Base-by-base conservation (phyloP, 352 stramenopile species). In the Nothophytophthora sp. region DNA sequence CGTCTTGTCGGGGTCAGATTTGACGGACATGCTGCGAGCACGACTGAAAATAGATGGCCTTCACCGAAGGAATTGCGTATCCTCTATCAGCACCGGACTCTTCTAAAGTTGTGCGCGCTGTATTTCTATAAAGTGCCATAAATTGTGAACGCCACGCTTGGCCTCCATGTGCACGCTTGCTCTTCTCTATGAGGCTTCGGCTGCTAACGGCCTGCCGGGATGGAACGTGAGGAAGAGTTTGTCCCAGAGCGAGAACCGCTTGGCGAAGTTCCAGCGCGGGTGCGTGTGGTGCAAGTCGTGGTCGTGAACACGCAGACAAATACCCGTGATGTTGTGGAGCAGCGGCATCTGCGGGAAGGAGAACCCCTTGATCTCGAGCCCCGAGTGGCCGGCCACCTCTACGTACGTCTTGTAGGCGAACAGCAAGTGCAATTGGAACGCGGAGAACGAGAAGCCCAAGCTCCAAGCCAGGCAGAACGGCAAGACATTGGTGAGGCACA, bases 331-430 rank as follows among this genome's bases (percentile, higher is more conserved):
- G 1, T 55, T 55, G 39, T 86, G 73, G 11, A 94, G 35, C 10
- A 92, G 67, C 34, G 84, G 81, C 65, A 92, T 81, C 43, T 95
- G 85, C 20, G 85, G 85, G 51, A 96, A 95, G 13, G 80, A 95
- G 29, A 83, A 92, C 35, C 83, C 85, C 44, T 92, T 92, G 53
- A 91, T 67, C 27, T 95, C 78, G 19, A 95, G 60, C 0, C 87
- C 87, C 6, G 58, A 91, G 60, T 95, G 85, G 13, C 87, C 85
- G 1, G 87, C 87, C 23, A 94, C 74, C 51, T 96, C 87, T 25
- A 96, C 83, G 67, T 95, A 96, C 40, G 84, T 84, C 64, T 95
- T 95, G 77, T 96, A 96, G 15, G 83, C 79, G 57, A 93, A 83
- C 15, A 96, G 50, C 32, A 96, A 42, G 9, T 92, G 70, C 8